phyloP scores from a whole-genome alignment of 305 asterid genomes.

The Fraxinus floribunda region DNA sequence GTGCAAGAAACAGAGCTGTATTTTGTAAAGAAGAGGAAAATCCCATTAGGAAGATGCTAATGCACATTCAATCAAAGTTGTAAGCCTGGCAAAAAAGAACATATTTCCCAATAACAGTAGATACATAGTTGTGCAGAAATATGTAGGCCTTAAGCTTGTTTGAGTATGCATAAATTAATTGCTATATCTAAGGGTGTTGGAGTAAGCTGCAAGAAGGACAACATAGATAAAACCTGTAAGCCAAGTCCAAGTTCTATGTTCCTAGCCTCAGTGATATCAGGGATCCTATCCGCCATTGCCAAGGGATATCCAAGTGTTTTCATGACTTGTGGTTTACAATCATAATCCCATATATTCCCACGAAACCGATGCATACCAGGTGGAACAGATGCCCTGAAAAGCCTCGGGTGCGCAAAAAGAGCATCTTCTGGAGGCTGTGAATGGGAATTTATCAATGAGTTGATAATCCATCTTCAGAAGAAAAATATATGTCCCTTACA shows the following conservation, averaged over 20 bases:
- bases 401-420: constrained; percentile 90
- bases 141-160: background rate
- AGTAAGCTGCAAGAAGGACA: constrained; percentile 1
- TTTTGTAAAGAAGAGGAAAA: constrained; percentile 1
- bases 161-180: background rate
- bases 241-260: constrained; percentile 97
- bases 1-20: constrained; percentile 85
- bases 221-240: constrained; percentile 55
- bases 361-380: constrained; percentile 99
- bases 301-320: constrained; percentile 79
- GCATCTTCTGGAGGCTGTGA: constrained; percentile 95
- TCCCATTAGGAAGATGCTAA: background rate
- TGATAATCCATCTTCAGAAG: constrained; percentile 1
- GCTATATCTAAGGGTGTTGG: background rate
- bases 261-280: constrained; percentile 93
- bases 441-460: constrained; percentile 25
- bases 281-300: constrained; percentile 60
- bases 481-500: background rate
- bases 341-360: constrained; percentile 94
- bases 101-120: background rate
- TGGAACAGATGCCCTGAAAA: constrained; percentile 97
- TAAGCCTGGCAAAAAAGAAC: background rate
- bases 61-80: background rate
- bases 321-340: constrained; percentile 80
- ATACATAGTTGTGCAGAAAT: constrained; percentile 3